Conservation (phyloP, 2,329 filamentous ascomycete genomes). For the Ophiostoma montium region DNA sequence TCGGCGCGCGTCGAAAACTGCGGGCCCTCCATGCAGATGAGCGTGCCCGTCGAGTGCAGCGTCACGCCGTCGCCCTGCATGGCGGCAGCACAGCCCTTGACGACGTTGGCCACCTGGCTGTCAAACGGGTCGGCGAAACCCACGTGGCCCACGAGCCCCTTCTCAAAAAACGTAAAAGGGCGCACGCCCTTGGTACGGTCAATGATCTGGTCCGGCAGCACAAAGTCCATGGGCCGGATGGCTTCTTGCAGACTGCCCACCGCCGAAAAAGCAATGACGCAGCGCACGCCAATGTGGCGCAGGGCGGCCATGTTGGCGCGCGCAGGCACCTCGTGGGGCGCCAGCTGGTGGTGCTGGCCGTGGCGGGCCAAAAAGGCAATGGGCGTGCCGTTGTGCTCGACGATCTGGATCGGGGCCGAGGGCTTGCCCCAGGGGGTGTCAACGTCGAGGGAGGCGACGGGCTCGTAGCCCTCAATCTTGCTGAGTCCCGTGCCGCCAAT, state of each 20-base stretch:
- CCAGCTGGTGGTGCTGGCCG: constrained; percentile 73
- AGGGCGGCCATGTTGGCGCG: constrained; percentile 98
- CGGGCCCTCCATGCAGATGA: constrained; percentile 98
- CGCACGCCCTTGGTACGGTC: constrained; percentile 92
- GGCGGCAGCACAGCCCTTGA: constrained; percentile 58
- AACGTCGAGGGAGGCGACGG: constrained; percentile 63
- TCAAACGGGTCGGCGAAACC: constrained; percentile 96
- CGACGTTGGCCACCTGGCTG: constrained; percentile 56
- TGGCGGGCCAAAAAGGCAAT: constrained; percentile 93
- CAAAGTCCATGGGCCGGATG: constrained; percentile 92
- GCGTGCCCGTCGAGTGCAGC: constrained; percentile 68
- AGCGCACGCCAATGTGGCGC: constrained; percentile 74
- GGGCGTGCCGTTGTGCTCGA: constrained; percentile 68
- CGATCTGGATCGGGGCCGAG: constrained; percentile 63
- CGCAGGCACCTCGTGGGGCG: constrained; percentile 87
- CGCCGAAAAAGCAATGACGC: constrained; percentile 86
- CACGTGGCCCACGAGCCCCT: constrained; percentile 83
- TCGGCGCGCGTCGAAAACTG: constrained; percentile 96
- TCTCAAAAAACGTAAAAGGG: constrained; percentile 91
- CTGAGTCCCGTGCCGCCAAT: constrained; percentile 89
- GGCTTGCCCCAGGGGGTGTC: constrained; percentile 81
- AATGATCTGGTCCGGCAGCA: constrained; percentile 91
- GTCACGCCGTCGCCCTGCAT: constrained; percentile 74
- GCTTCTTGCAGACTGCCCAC: constrained; percentile 86
- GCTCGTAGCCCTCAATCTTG: constrained; percentile 73